A percentile compares a stretch with the other conserved stretches of the same genome.
Evolutionary conservation across 139 green algal genomes (phyloP).

Genomic region (Picochlorum sp.): DNA sequence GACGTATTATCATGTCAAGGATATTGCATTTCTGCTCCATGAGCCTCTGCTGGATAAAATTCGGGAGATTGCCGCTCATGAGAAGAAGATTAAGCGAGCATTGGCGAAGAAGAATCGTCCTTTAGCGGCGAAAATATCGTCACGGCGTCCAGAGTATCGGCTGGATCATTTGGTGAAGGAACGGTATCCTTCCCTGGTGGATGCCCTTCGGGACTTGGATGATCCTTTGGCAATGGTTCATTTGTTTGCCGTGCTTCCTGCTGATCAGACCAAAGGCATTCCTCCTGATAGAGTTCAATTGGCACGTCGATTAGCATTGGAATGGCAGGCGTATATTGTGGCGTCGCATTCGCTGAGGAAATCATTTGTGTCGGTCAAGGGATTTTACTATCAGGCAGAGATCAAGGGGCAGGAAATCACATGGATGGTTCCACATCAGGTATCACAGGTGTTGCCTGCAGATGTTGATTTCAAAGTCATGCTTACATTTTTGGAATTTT

Average conservation of each 20-base stretch:
- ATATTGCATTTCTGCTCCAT: slow-evolving; percentile 92
- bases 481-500: slow-evolving; percentile 98
- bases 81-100: slow-evolving; percentile 60
- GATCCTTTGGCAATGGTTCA: slow-evolving; percentile 92
- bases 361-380: slow-evolving; percentile 95
- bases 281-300: slow-evolving; percentile 36
- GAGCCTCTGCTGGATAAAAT: slow-evolving; percentile 90
- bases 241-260: slow-evolving; percentile 91
- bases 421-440: slow-evolving; percentile 90
- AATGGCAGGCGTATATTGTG: slow-evolving; percentile 92
- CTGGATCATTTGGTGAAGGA: slow-evolving; percentile 94
- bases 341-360: slow-evolving; percentile 73
- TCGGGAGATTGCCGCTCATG: slow-evolving; percentile 31
- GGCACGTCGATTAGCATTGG: slow-evolving; percentile 65
- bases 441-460: slow-evolving; percentile 73
- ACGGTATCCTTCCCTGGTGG: slow-evolving; percentile 94
- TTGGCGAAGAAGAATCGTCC: slow-evolving; percentile 63
- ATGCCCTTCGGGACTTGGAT: slow-evolving; percentile 96
- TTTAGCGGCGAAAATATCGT: slow-evolving; percentile 55
- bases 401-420: slow-evolving; percentile 85
- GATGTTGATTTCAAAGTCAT: slow-evolving; percentile 98
- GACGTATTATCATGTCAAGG: slow-evolving; percentile 99
- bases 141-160: slow-evolving; percentile 56
- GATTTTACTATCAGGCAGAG: slow-evolving; percentile 74
- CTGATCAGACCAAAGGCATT: slow-evolving; percentile 42